These are phyloP conservation scores for Colletotrichum gloeosporioides DNA, from an alignment of 2,329 filamentous ascomycete species.

Conservation along the genomic window DNA sequence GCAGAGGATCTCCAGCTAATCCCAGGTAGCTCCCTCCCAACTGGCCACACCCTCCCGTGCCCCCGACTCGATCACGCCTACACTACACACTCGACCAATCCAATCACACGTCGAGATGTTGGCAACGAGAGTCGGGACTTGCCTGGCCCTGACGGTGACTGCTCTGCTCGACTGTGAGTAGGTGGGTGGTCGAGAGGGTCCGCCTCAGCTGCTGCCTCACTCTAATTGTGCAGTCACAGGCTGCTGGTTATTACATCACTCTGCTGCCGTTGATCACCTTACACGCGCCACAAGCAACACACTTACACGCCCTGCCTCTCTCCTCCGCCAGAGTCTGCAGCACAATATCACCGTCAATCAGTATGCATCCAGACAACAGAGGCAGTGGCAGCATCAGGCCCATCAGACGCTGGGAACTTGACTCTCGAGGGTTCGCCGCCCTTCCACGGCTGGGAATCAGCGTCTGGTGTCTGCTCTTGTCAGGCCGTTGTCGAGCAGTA, in stretches of 20 bases:
- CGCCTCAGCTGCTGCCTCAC: slow-evolving; percentile 9
- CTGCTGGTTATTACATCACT: slow-evolving; percentile 11
- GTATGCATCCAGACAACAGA: background rate
- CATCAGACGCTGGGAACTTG: background rate
- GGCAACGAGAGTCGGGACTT: background rate
- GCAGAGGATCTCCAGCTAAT: slow-evolving; percentile 18
- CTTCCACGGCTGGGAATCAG: background rate
- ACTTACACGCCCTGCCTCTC: background rate
- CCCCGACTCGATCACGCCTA: background rate
- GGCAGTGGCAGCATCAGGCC: background rate
- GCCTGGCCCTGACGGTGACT: background rate
- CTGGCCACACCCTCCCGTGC: background rate
- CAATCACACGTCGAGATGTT: slow-evolving; percentile 1
- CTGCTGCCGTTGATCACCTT: background rate
- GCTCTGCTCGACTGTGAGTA: background rate
- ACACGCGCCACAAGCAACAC: background rate
- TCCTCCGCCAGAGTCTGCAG: background rate
- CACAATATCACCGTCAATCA: background rate
- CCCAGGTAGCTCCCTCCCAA: background rate
- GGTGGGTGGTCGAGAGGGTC: background rate
- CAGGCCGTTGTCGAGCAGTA: background rate
- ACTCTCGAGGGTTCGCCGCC: background rate
- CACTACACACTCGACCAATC: background rate
- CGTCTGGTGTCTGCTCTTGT: background rate
- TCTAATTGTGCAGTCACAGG: background rate